phyloP scores from a whole-genome alignment of 176 grass and related monocot species.

The Cenchrus purpureus region DNA sequence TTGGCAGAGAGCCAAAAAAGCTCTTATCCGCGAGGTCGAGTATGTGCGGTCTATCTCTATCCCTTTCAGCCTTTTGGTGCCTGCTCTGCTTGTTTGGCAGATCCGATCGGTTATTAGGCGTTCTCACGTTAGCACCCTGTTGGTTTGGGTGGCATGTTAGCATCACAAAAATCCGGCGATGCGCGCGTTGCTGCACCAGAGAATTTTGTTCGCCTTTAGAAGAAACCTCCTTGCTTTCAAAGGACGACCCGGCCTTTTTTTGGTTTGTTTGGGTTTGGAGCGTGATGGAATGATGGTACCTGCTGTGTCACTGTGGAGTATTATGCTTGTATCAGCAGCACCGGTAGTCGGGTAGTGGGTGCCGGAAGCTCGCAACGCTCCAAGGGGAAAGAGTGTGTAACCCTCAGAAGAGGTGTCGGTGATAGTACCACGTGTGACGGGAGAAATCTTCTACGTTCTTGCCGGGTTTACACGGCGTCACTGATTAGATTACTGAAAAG shows the following conservation, averaged over 20 bases:
- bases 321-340: too few species aligned
- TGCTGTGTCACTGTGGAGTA: not conserved
- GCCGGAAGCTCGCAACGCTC: not conserved
- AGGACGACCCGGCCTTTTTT: not conserved
- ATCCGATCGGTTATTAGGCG: not conserved
- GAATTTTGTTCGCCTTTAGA: not conserved
- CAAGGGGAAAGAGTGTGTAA: not conserved
- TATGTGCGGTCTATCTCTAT: too few species aligned
- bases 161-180: not conserved
- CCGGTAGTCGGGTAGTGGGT: not conserved
- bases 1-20: too few species aligned
- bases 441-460: not conserved
- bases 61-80: constrained; percentile 19
- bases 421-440: not conserved
- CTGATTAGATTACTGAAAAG: not conserved
- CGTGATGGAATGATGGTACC: not conserved
- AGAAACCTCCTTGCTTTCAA: not conserved
- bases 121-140: not conserved
- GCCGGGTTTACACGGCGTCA: not conserved
- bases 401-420: not conserved
- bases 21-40: not conserved
- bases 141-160: not conserved
- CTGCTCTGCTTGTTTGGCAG: not conserved
- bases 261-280: not conserved
- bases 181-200: not conserved